Evolutionary conservation across 208 protist genomes (phyloP), one percentile per base, ranked within the genome.

Genomic region (Strigomonas culicis): DNA sequence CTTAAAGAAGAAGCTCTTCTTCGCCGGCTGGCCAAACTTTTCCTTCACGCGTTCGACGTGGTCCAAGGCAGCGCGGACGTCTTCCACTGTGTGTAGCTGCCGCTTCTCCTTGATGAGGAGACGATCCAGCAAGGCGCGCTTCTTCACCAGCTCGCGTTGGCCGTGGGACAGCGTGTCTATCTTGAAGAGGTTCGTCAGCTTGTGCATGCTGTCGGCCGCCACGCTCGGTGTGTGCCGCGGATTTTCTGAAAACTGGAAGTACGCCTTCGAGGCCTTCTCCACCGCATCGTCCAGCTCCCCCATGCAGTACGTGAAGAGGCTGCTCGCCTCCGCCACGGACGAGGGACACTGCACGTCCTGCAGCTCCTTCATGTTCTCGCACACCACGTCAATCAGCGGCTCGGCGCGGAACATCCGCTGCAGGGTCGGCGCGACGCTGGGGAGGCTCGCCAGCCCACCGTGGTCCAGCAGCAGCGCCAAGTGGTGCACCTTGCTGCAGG

Each of bases 401-500:
- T 93, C 84, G 6, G 77, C 69, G 13, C 74, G 64, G 36, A 92
- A 88, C 62, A 93, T 72, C 27, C 80, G 65, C 25, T 66, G 66
- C 72, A 95, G 59, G 30, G 82, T 84, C 27, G 74, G 65, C 15
- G 67, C 60, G 32, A 93, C 83, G 11, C 74, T 75, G 7, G 75
- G 60, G 17, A 92, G 61, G 27, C 80, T 80, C 11, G 88, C 82
- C 2, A 44, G 32, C 7, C 75, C 57, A 21, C 72, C 82, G 52
- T 88, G 72, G 46, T 89, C 69, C 27, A 92, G 78, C 55, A 92
- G 64, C 41, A 95, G 61, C 0, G 79, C 65, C 17, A 92, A 76
- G 56, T 84, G 84, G 72, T 95, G 89, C 46, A 95, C 71, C 63
- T 92, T 92, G 19, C 70, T 77, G 59, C 83, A 90, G 0, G 86